A percentile compares a stretch with the other conserved stretches of the same genome.
Conservation (phyloP, 2,329 filamentous ascomycete genomes). For the Leptographium flavum region DNA sequence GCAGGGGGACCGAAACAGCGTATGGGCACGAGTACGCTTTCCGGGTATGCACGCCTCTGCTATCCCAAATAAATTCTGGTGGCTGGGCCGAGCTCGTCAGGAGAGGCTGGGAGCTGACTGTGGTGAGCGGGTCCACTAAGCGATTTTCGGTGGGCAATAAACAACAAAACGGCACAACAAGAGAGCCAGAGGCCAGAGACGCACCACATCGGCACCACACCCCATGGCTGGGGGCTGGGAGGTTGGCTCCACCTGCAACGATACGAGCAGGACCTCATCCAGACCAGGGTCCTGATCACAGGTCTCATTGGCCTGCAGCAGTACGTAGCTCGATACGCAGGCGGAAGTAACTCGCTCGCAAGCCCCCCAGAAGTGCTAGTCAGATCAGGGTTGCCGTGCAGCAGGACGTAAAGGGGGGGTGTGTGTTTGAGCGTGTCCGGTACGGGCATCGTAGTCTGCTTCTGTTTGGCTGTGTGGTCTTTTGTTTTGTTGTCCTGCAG, state of each 20-base stretch:
- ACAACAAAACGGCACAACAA: not conserved
- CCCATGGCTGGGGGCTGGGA: not conserved
- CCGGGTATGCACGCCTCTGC: no score
- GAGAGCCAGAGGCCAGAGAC: not conserved
- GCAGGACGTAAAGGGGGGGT: not conserved
- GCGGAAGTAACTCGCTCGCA: not conserved
- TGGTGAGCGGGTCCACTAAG: not conserved
- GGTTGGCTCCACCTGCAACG: not conserved
- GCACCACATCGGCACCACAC: not conserved
- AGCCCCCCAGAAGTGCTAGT: not conserved
- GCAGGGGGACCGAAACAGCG: no score
- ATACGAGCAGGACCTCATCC: not conserved
- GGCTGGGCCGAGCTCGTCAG: not conserved
- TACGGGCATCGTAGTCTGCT: not conserved
- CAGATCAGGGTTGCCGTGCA: not conserved
- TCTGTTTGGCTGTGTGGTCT: not conserved
- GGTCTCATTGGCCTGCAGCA: no score
- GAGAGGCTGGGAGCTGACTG: not conserved
- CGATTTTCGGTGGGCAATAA: not conserved
- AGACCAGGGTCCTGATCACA: not conserved
- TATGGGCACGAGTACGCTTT: no score
- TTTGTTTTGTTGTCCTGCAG: slow-evolving; percentile 2
- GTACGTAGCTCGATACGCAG: no score
- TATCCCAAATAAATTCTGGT: not conserved
- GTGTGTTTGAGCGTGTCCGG: no score